These are phyloP conservation scores for Claviceps sp. DNA, from an alignment of 2,329 filamentous ascomycete genomes.

Conservation along the genomic window DNA sequence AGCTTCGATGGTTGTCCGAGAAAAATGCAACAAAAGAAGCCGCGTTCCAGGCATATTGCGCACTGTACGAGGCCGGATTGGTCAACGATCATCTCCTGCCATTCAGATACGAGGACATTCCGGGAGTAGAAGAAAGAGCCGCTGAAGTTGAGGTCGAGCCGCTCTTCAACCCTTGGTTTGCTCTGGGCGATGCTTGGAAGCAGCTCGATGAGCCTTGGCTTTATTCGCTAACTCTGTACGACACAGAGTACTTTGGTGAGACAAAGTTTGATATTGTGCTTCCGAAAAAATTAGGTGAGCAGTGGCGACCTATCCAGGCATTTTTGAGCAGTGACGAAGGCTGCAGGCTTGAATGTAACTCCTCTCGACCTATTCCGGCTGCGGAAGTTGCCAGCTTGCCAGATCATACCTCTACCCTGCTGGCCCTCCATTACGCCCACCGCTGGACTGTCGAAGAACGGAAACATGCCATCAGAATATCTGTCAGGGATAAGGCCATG, in stretches of 20 bases:
- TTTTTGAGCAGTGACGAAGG: constrained; percentile 23
- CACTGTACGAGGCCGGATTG: constrained; percentile 55
- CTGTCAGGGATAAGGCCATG: constrained; percentile 14
- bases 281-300: constrained; percentile 25
- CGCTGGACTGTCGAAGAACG: constrained; percentile 27
- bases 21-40: constrained; percentile 65
- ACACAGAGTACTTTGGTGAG: constrained; percentile 13
- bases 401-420: constrained; percentile 33
- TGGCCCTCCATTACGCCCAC: constrained; percentile 35
- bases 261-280: constrained; percentile 28
- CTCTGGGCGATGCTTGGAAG: constrained; percentile 30
- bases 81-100: constrained; percentile 72
- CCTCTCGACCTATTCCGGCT: constrained; percentile 9
- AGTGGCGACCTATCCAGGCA: constrained; percentile 23
- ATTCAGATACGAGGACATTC: constrained; percentile 27
- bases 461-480: constrained; percentile 31
- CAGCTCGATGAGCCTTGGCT: constrained; percentile 9
- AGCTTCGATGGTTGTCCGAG: constrained; percentile 52
- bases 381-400: constrained; percentile 7
- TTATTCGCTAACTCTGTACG: constrained; percentile 21
- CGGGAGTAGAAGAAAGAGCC: constrained; percentile 24
- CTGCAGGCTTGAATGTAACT: constrained; percentile 20
- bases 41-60: constrained; percentile 65
- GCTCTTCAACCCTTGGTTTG: constrained; percentile 33
- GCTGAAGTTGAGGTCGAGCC: constrained; percentile 22